phyloP scores from a whole-genome alignment of 192 early-diverging fungal species.

The Coemansia sp. region DNA sequence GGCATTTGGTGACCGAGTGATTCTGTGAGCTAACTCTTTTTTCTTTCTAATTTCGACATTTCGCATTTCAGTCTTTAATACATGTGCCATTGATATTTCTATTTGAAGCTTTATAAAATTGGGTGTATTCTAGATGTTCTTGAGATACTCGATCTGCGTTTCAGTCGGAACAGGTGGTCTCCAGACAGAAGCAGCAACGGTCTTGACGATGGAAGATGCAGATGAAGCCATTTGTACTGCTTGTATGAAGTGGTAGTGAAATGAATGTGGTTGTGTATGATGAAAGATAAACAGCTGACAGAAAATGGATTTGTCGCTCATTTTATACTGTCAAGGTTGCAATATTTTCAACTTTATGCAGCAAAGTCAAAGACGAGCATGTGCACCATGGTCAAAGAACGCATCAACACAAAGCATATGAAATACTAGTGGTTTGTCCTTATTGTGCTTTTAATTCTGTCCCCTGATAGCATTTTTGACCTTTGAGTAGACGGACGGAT shows the following conservation, averaged over 20 bases:
- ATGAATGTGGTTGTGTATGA: too few relatives aligned
- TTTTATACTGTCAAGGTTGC: too few relatives aligned
- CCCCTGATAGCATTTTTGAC: too few relatives aligned
- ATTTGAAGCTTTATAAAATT: not conserved
- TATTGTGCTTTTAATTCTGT: too few relatives aligned
- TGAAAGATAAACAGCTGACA: too few relatives aligned
- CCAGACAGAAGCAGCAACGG: constrained; percentile 7
- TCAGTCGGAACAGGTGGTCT: constrained; percentile 22
- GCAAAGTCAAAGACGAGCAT: too few relatives aligned
- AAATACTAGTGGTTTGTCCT: too few relatives aligned
- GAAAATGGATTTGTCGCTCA: too few relatives aligned
- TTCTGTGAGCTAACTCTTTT: constrained; percentile 18
- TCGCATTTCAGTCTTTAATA: not conserved
- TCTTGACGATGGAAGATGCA: not conserved
- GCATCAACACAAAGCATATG: too few relatives aligned
- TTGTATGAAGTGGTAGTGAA: not conserved
- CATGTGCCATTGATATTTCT: not conserved
- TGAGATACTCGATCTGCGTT: constrained; percentile 15
- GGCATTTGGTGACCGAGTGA: constrained; percentile 19
- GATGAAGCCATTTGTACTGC: not conserved
- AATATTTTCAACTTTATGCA: too few relatives aligned
- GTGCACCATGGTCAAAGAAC: too few relatives aligned
- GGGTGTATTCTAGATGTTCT: constrained; percentile 5
- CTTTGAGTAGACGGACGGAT: too few relatives aligned
- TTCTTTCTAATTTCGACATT: not conserved